phyloP scores from a whole-genome alignment of 1,284 basidiomycete species.

The Phlebopus sp. region DNA sequence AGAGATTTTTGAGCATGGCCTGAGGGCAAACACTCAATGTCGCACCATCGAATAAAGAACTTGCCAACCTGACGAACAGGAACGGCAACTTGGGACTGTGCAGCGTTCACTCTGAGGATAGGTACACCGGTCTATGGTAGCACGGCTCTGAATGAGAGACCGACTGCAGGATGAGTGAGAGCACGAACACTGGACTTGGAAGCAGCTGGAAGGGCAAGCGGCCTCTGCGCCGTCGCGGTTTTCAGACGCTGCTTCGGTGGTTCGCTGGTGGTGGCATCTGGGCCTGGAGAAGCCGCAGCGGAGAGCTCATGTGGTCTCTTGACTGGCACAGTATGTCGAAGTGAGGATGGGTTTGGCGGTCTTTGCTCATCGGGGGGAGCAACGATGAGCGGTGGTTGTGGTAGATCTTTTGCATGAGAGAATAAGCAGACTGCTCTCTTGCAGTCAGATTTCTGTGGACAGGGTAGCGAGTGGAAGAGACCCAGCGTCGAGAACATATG shows the following conservation, averaged over 20 bases:
- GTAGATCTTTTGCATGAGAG: slow-evolving; percentile 49
- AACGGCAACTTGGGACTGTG: slow-evolving; percentile 62
- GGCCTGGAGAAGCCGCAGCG: slow-evolving; percentile 7
- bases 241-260: slow-evolving; percentile 64
- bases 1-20: slow-evolving; percentile 70
- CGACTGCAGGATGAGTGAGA: background rate
- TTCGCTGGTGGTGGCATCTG: slow-evolving; percentile 28
- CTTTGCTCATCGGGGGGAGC: slow-evolving; percentile 32
- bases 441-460: slow-evolving; percentile 57
- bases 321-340: slow-evolving; percentile 22
- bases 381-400: slow-evolving; percentile 37
- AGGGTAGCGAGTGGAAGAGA: slow-evolving; percentile 59
- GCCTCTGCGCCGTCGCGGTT: slow-evolving; percentile 39
- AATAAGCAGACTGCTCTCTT: slow-evolving; percentile 57
- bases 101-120: slow-evolving; percentile 61
- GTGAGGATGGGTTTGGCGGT: slow-evolving; percentile 6
- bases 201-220: slow-evolving; percentile 40
- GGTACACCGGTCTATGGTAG: slow-evolving; percentile 55
- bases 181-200: slow-evolving; percentile 38
- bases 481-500: slow-evolving; percentile 71
- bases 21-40: slow-evolving; percentile 26
- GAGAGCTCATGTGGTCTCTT: slow-evolving; percentile 31
- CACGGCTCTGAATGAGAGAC: background rate
- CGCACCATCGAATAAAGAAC: background rate
- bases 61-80: slow-evolving; percentile 63